Base-by-base conservation (phyloP, 306 rosid genomes). In the Casuarina glauca region DNA sequence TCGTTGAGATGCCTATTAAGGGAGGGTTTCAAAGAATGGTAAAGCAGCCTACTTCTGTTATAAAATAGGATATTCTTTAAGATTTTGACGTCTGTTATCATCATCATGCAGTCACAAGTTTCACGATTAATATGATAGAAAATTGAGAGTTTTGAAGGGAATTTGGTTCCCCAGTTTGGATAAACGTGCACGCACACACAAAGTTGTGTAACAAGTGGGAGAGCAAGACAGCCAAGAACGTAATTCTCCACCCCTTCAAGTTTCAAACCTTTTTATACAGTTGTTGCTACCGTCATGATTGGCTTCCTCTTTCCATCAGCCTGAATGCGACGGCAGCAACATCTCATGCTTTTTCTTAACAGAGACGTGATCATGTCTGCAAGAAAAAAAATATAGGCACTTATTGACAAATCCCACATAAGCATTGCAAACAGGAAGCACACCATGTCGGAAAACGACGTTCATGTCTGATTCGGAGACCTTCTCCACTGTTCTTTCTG, bases 151-250 rank as follows among this genome's bases (percentile, higher is more conserved):
- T n/a, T 15, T 2, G 3, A 41, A 36, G 69, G 13, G 10, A 17
- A 67, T 41, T 67, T 3, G 50, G 50, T 8, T 42, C 20, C 32
- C 3, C 9, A 8, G 49, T 41, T 42, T 67, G 36, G 51, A 67
- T n/a, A 67, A 41, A n/a, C 71, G 71, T 67, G 71, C 71, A 67
- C 35, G 71, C 71, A 42, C 71, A 8, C 13, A 66, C 13, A 16
- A 64, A 39, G 35, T 16, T 10, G 42, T 1, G 32, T 13, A 41
- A 8, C 3, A 39, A 64, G 48, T 39, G 42, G 2, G 4, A 4
- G 71, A 66, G 16, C 42, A 7, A 6, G 71, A 66, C 13, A 41
- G 49, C 71, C 43, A 35, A 63, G 69, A 38, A 35, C 32, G 41
- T 63, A 63, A 35, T 62, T 41, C 71, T 46, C 71, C 50, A 17